Evolutionary conservation across 2,329 filamentous ascomycete genomes (phyloP).

Genomic region (Pleurostoma richardsiae): DNA sequence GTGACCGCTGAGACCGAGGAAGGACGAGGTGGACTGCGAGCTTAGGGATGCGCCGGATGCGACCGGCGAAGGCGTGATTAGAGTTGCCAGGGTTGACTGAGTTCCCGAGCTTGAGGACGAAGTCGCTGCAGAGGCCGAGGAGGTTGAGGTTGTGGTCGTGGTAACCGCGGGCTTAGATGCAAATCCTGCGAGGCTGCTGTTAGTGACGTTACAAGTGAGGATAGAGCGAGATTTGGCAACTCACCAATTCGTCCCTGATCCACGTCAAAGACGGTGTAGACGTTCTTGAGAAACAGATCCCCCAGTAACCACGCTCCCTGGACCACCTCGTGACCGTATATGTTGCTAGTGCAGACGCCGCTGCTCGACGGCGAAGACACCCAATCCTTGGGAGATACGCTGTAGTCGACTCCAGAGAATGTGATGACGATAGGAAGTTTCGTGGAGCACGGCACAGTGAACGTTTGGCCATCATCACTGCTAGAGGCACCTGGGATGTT

Average conservation of each 20-base stretch:
- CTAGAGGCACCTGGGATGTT: conserved; percentile 57
- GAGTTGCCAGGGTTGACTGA: no score
- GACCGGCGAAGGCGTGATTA: no score
- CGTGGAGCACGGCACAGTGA: conserved; percentile 68
- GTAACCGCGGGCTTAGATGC: conserved; percentile 23
- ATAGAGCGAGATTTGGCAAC: conserved; percentile 11
- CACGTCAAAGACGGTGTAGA: conserved; percentile 80
- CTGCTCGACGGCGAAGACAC: conserved; percentile 40
- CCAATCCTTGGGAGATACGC: conserved; percentile 68
- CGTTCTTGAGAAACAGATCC: conserved; percentile 83
- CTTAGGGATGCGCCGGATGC: no score
- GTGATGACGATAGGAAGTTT: conserved; percentile 54
- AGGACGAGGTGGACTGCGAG: no score
- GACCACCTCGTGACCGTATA: conserved; percentile 68
- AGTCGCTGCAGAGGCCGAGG: conserved; percentile 28
- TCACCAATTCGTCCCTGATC: conserved; percentile 61
- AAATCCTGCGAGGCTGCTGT: conserved; percentile 22
- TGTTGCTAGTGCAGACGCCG: conserved; percentile 62
- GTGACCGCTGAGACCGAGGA: conserved; percentile 29
- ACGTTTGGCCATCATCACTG: conserved; percentile 58
- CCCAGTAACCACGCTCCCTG: conserved; percentile 71
- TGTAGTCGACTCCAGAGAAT: conserved; percentile 64
- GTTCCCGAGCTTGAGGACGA: background rate
- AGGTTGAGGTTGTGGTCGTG: conserved; percentile 11
- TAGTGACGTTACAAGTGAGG: conserved; percentile 1